Evolutionary conservation across 495 filamentous ascomycete species (phyloP).

Genomic region (Xylaria flabelliformis): DNA sequence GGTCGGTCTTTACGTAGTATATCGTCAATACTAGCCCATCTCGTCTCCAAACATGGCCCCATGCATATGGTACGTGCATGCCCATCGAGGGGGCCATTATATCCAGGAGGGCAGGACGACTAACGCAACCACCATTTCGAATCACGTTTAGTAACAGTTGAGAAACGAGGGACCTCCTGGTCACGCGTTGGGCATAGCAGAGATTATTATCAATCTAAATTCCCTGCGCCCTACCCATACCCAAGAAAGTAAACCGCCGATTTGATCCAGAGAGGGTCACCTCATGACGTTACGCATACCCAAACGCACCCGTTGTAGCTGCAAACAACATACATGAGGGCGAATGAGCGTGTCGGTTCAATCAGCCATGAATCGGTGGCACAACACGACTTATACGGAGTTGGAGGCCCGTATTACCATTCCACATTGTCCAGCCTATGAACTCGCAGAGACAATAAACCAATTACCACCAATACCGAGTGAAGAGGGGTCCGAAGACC

Average conservation of each 20-base stretch:
- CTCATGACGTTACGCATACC: neutral
- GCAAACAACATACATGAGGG: constrained; percentile 9
- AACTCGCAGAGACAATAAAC: constrained; percentile 26
- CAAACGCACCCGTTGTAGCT: neutral
- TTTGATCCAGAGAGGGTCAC: neutral
- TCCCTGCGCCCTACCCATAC: neutral
- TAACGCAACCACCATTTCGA: constrained; percentile 18
- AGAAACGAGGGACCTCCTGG: neutral
- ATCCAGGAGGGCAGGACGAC: neutral
- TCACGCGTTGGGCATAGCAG: neutral
- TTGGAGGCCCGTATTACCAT: constrained; percentile 40
- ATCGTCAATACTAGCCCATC: neutral
- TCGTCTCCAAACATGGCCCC: constrained; percentile 17
- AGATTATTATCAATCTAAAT: neutral
- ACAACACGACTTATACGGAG: constrained; percentile 34
- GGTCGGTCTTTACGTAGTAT: neutral
- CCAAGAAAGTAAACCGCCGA: constrained; percentile 21
- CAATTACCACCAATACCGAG: constrained; percentile 19
- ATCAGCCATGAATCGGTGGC: constrained; percentile 20
- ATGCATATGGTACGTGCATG: constrained; percentile 15
- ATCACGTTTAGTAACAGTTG: constrained; percentile 10
- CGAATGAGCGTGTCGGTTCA: constrained; percentile 20
- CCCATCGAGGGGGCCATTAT: neutral
- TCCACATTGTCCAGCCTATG: constrained; percentile 26
- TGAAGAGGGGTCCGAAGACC: constrained; percentile 1